A percentile compares a stretch with the other conserved stretches of the same genome.
These are phyloP conservation scores for Xylariaceae sp. DNA, from an alignment of 2,329 filamentous ascomycete genomes.

Conservation along the genomic window DNA sequence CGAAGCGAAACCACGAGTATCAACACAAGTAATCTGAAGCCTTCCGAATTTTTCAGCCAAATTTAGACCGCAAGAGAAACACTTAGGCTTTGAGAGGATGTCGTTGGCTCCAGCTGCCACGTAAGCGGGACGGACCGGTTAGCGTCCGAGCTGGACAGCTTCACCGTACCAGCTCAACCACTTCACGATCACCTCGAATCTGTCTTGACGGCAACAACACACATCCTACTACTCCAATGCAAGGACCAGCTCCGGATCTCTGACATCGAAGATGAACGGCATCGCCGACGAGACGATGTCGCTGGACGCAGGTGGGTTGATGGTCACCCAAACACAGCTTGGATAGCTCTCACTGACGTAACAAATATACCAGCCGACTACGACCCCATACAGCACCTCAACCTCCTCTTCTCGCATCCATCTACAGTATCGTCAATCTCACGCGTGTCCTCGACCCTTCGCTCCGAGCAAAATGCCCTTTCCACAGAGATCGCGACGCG, in stretches of 20 bases:
- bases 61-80: too few species aligned
- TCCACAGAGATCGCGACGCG: conserved; percentile 73
- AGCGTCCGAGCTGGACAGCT: too few species aligned
- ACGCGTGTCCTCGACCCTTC: conserved; percentile 70
- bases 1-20: too few species aligned
- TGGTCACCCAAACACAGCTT: conserved; percentile 4
- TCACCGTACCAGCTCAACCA: too few species aligned
- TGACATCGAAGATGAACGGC: conserved; percentile 39
- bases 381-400: conserved; percentile 89
- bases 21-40: too few species aligned
- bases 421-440: conserved; percentile 76
- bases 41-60: too few species aligned
- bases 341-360: conserved; percentile 22
- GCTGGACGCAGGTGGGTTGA: conserved; percentile 44
- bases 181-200: too few species aligned
- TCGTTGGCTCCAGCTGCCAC: too few species aligned
- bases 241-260: neutral
- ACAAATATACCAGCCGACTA: conserved; percentile 61
- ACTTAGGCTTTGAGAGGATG: too few species aligned
- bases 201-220: too few species aligned
- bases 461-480: conserved; percentile 76
- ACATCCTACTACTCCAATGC: too few species aligned
- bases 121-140: too few species aligned
- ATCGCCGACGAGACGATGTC: conserved; percentile 36
- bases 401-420: conserved; percentile 88